phyloP scores from a whole-genome alignment of 139 green algal genomes.

The Dunaliella sp. region DNA sequence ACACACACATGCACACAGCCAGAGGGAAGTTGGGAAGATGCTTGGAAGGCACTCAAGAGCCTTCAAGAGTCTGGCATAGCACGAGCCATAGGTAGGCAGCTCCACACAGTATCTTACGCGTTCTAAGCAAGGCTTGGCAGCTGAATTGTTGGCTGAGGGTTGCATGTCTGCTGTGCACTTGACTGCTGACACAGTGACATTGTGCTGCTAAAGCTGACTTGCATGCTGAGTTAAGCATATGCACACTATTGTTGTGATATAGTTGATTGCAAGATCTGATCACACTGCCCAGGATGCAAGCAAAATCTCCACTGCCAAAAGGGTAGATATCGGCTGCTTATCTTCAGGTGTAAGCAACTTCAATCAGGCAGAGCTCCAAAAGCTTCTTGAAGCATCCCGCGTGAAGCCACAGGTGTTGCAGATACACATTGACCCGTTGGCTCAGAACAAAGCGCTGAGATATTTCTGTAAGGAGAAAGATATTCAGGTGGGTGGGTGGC shows the following conservation, averaged over 20 bases:
- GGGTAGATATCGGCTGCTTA: too few species aligned
- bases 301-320: too few species aligned
- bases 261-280: too few species aligned
- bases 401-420: slow-evolving; percentile 70
- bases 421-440: slow-evolving; percentile 35
- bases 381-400: slow-evolving; percentile 56
- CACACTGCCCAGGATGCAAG: too few species aligned
- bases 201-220: too few species aligned
- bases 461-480: background rate
- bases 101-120: background rate
- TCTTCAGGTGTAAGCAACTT: slow-evolving; percentile 79
- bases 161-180: too few species aligned
- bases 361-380: slow-evolving; percentile 51
- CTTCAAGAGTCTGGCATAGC: slow-evolving; percentile 40
- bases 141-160: too few species aligned
- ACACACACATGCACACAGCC: too few species aligned
- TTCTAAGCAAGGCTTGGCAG: background rate
- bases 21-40: background rate
- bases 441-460: background rate
- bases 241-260: too few species aligned
- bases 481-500: slow-evolving; percentile 6
- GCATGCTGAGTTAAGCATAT: too few species aligned
- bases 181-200: too few species aligned
- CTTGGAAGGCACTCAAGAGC: slow-evolving; percentile 65
- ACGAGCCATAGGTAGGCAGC: slow-evolving; percentile 55